Evolutionary conservation across 768 basidiomycete species (phyloP).

Genomic region (Suillus bovinus): DNA sequence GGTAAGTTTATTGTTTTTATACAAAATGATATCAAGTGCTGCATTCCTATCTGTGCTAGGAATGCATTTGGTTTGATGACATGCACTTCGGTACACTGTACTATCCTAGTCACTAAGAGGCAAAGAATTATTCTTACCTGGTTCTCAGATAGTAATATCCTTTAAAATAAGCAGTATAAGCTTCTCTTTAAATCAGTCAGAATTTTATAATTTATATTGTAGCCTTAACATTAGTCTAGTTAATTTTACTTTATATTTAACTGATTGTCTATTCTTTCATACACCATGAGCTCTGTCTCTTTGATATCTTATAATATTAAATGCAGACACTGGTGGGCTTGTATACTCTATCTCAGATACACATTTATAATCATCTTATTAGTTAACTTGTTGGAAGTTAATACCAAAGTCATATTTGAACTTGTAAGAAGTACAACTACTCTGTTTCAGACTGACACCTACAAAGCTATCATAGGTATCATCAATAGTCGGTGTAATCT

Average conservation of each 20-base stretch:
- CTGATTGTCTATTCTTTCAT: no score
- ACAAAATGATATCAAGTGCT: background rate
- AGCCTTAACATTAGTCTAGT: no score
- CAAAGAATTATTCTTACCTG: background rate
- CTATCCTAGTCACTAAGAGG: background rate
- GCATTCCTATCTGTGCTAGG: background rate
- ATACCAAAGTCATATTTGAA: background rate
- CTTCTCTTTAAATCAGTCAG: no score
- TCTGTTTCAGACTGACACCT: background rate
- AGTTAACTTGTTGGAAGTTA: background rate
- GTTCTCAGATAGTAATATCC: background rate
- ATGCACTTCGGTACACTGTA: background rate
- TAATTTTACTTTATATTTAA: no score
- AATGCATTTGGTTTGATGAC: background rate
- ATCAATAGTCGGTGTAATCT: background rate
- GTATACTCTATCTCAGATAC: background rate
- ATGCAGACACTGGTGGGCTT: background rate
- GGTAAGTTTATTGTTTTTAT: background rate
- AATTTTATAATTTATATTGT: no score
- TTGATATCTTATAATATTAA: no score
- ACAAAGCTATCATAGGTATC: background rate
- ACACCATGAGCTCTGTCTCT: no score
- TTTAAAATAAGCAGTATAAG: no score
- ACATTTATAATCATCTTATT: background rate
- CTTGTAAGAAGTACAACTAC: background rate